Evolutionary conservation across 768 basidiomycete species (phyloP).

Genomic region (Lanmaoa pseudosensibilis): DNA sequence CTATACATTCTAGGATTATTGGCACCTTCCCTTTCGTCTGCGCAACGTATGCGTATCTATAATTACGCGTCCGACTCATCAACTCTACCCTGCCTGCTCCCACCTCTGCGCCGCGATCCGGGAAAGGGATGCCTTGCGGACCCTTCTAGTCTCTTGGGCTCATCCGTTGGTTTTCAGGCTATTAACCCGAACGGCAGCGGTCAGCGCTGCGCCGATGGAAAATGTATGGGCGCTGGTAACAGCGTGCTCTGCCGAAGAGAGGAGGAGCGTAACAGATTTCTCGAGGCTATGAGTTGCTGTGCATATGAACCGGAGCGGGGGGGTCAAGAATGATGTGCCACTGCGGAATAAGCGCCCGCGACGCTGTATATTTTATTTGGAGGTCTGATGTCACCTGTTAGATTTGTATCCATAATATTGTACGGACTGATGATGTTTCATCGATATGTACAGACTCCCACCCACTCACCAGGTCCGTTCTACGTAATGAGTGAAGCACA

Average conservation of each 20-base stretch:
- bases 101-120: slow-evolving; percentile 28
- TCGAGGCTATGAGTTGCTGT: slow-evolving; percentile 46
- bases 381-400: background rate
- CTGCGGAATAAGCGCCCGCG: background rate
- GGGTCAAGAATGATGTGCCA: background rate
- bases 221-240: slow-evolving; percentile 40
- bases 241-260: slow-evolving; percentile 43
- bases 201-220: slow-evolving; percentile 35
- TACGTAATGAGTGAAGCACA: too few species aligned
- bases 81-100: slow-evolving; percentile 49
- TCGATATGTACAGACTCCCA: too few species aligned
- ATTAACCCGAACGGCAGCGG: slow-evolving; percentile 11
- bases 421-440: too few species aligned
- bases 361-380: slow-evolving; percentile 1
- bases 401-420: slow-evolving; percentile 9
- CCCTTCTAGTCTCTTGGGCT: slow-evolving; percentile 17
- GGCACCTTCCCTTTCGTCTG: slow-evolving; percentile 55
- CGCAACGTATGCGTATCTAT: slow-evolving; percentile 56
- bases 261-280: slow-evolving; percentile 43
- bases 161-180: slow-evolving; percentile 11
- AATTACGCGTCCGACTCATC: slow-evolving; percentile 48
- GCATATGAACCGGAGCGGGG: slow-evolving; percentile 41
- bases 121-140: slow-evolving; percentile 22
- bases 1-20: slow-evolving; percentile 55
- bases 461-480: too few species aligned